Base-by-base conservation (phyloP, 148 eudicot genomes). In the Silene conica region DNA sequence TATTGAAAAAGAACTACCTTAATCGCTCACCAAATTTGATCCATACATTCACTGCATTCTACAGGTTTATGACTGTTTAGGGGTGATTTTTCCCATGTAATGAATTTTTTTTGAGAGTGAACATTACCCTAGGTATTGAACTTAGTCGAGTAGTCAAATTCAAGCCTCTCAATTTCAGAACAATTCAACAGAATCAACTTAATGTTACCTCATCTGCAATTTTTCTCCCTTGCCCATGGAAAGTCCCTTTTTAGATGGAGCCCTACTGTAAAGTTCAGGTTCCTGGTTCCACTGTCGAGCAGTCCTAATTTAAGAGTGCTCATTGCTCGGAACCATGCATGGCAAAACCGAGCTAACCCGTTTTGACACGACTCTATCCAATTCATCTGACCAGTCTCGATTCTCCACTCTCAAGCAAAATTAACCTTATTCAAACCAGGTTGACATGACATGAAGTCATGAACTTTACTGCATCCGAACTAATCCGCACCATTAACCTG, bases 211-310 rank as follows among this genome's bases (percentile, higher is more conserved):
- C 22, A 65, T 65, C 48, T 38, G 67, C 73, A 73, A 15, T 66
- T 58, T 38, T 56, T 25, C 57, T 72, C 43, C 64, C 26, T 60
- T 64, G 74, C 67, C 28, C 62, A 55, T 43, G 58, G 71, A 63
- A 63, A 50, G 45, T 70, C 74, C 71, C 78, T 67, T 20, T 50
- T 56, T 75, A 61, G 54, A 75, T 45, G 79, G 72, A 75, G 25
- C 45, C n/a, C 45, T 75, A 16, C 72, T 76, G 82, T 66, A 75
- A 80, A 76, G 79, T 76, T 75, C 18, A 57, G 76, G 81, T 72
- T 73, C 76, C 46, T 78, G 50, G 80, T 54, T 73, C 68, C 72
- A 63, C 58, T 67, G 22, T 34, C 65, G 21, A 45, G 71, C 4
- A 19, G 65, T 73, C 59, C 25, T 68, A 68, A 69, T 74, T 74